phyloP scores from a whole-genome alignment of 2,329 filamentous ascomycete genomes.

The Colletotrichum costaricense region DNA sequence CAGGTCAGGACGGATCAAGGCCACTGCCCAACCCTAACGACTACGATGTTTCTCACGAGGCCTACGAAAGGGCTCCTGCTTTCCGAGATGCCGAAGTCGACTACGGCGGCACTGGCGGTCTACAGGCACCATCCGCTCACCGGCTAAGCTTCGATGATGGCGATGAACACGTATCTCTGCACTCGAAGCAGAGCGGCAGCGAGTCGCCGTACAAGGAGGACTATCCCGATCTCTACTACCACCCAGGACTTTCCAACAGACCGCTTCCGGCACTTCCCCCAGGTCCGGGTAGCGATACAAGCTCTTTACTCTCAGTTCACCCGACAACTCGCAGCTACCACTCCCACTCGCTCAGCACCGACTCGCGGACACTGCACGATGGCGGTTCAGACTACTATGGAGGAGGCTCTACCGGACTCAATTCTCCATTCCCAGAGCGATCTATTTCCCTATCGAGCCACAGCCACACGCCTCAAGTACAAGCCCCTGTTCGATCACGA shows the following conservation, averaged over 20 bases:
- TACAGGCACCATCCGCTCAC: constrained; percentile 79
- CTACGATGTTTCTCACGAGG: constrained; percentile 45
- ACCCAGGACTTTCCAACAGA: constrained; percentile 79
- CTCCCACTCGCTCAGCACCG: constrained; percentile 60
- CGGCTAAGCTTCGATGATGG: constrained; percentile 93
- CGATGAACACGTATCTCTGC: constrained; percentile 76
- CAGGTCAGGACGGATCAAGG: constrained; percentile 55
- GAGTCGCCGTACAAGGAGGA: constrained; percentile 78
- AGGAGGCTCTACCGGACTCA: constrained; percentile 41
- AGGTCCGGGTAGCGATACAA: constrained; percentile 71
- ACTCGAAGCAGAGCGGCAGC: constrained; percentile 67
- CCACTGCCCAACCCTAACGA: constrained; percentile 60
- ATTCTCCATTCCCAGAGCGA: constrained; percentile 66
- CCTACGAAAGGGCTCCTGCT: constrained; percentile 50
- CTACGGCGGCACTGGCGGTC: constrained; percentile 88
- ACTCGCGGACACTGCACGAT: constrained; percentile 53
- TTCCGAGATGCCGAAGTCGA: constrained; percentile 79
- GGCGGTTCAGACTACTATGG: constrained; percentile 62
- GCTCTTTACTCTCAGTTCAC: constrained; percentile 61
- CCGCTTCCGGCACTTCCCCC: constrained; percentile 73
- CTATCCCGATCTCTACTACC: constrained; percentile 92
- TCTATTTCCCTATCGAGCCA: constrained; percentile 88
- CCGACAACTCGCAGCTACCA: constrained; percentile 50
- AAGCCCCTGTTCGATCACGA: constrained; percentile 89
- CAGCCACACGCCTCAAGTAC: constrained; percentile 80